phyloP scores from a whole-genome alignment of 495 filamentous ascomycete genomes.

The Parathielavia hyrcaniae region DNA sequence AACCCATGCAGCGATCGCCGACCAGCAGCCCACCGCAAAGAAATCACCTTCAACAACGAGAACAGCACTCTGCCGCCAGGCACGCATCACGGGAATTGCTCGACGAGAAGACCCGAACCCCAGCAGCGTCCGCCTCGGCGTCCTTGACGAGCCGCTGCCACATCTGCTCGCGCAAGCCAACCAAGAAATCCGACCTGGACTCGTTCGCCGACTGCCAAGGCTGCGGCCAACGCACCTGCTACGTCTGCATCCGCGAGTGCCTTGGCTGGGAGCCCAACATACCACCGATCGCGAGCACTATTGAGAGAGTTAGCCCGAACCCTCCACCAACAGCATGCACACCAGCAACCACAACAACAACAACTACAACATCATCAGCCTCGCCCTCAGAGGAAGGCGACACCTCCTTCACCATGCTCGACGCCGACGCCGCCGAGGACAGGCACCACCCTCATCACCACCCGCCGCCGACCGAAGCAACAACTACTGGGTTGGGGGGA shows the following conservation, averaged over 20 bases:
- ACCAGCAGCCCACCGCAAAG: slow-evolving; percentile 11
- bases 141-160: slow-evolving; percentile 40
- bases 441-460: no score
- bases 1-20: slow-evolving; percentile 15
- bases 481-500: background rate
- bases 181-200: slow-evolving; percentile 45
- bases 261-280: slow-evolving; percentile 31
- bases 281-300: background rate
- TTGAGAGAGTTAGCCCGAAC: no score
- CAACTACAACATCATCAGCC: background rate
- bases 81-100: background rate
- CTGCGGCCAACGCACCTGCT: slow-evolving; percentile 44
- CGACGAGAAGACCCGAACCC: background rate
- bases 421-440: slow-evolving; percentile 28
- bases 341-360: slow-evolving; percentile 2
- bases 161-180: slow-evolving; percentile 45
- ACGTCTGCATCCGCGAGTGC: slow-evolving; percentile 44
- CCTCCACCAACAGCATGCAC: slow-evolving; percentile 4
- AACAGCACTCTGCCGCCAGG: slow-evolving; percentile 8
- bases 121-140: slow-evolving; percentile 11
- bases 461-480: background rate
- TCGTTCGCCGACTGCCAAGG: slow-evolving; percentile 43
- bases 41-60: slow-evolving; percentile 5
- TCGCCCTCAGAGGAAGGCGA: slow-evolving; percentile 16
- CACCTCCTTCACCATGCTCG: slow-evolving; percentile 38